Evolutionary conservation across 768 basidiomycete genomes (phyloP).

Genomic region (Agrocybe praecox): DNA sequence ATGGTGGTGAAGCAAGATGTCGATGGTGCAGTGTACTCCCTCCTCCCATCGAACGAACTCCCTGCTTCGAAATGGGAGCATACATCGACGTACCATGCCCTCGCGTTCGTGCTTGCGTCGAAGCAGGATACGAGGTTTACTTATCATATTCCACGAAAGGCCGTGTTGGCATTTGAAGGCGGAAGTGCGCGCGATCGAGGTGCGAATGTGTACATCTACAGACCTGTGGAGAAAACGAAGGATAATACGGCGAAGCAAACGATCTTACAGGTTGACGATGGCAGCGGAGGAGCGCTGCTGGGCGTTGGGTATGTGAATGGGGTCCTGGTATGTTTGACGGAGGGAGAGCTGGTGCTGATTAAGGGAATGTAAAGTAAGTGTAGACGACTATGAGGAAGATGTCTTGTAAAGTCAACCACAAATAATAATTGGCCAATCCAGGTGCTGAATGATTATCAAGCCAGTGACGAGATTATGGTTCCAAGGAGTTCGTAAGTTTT

Average conservation of each 20-base stretch:
- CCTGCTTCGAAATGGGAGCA: slow-evolving; percentile 64
- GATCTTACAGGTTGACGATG: slow-evolving; percentile 75
- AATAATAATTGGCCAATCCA: too few species aligned
- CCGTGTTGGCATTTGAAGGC: slow-evolving; percentile 84
- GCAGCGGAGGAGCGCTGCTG: slow-evolving; percentile 70
- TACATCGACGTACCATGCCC: slow-evolving; percentile 80
- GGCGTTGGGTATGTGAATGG: slow-evolving; percentile 64
- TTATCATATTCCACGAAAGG: slow-evolving; percentile 59
- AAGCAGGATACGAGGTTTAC: slow-evolving; percentile 91
- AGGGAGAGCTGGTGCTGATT: slow-evolving; percentile 72
- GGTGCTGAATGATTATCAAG: too few species aligned
- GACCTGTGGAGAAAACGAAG: slow-evolving; percentile 42
- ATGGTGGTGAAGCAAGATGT: slow-evolving; percentile 72
- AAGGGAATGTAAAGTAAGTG: slow-evolving; percentile 23
- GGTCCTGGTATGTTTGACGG: slow-evolving; percentile 72
- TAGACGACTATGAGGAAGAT: not conserved
- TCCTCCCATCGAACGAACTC: slow-evolving; percentile 33
- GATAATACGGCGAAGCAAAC: slow-evolving; percentile 78
- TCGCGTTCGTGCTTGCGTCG: slow-evolving; percentile 92
- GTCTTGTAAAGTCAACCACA: too few species aligned
- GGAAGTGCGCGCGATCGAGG: slow-evolving; percentile 60
- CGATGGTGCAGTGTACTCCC: slow-evolving; percentile 67
- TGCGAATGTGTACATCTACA: slow-evolving; percentile 89
- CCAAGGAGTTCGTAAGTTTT: too few species aligned
- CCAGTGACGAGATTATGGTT: too few species aligned